phyloP scores from a whole-genome alignment of 345 rosid species.

The Acer campestre region DNA sequence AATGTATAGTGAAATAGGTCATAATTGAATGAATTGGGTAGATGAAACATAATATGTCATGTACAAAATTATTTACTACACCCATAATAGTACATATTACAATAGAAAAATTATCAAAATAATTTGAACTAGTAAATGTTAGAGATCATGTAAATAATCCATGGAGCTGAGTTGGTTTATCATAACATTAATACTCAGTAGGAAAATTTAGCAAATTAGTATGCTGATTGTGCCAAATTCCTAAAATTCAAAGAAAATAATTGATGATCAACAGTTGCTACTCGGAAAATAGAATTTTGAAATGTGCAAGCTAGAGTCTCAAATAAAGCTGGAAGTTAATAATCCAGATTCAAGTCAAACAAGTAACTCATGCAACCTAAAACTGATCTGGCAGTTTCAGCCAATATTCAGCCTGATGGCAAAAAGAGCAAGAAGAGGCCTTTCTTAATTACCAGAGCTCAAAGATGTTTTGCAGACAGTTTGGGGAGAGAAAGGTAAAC shows the following conservation, averaged over 20 bases:
- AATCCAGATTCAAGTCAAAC: background rate
- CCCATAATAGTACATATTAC: background rate
- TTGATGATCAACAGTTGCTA: background rate
- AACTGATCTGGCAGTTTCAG: background rate
- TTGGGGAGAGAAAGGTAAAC: background rate
- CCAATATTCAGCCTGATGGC: background rate
- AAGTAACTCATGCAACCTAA: background rate
- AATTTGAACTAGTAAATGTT: background rate
- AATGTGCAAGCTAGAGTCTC: conserved; percentile 3
- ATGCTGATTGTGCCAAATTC: background rate
- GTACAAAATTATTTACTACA: background rate
- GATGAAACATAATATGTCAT: background rate
- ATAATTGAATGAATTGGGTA: background rate
- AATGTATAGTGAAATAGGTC: background rate
- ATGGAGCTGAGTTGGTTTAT: background rate
- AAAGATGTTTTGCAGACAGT: background rate
- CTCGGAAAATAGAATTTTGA: background rate
- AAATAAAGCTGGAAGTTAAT: background rate
- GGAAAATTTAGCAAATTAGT: background rate
- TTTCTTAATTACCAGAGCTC: background rate
- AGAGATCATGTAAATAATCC: background rate
- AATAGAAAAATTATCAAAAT: background rate
- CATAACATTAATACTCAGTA: background rate
- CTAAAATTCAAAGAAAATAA: background rate
- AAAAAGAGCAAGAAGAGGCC: background rate